phyloP scores from a whole-genome alignment of 2,329 filamentous ascomycete genomes.

The Didymella lethalis region DNA sequence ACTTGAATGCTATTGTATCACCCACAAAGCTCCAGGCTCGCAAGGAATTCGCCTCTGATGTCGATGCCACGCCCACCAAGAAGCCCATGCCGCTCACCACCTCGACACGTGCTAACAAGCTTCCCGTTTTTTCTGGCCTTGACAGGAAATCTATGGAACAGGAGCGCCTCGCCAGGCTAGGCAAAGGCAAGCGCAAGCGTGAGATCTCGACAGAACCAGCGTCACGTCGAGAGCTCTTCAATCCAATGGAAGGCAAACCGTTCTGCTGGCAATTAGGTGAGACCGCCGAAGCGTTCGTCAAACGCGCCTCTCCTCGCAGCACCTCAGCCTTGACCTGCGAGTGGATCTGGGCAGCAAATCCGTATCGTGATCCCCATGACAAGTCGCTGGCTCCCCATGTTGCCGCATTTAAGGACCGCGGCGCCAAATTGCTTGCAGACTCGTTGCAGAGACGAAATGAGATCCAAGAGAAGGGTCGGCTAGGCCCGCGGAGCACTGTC shows the following conservation, averaged over 20 bases:
- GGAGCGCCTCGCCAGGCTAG: constrained; percentile 20
- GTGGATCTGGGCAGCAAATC: constrained; percentile 80
- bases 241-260: constrained; percentile 64
- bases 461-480: constrained; percentile 60
- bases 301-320: constrained; percentile 71
- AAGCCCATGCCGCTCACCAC: constrained; percentile 13
- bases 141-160: constrained; percentile 28
- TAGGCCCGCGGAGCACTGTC: constrained; percentile 54
- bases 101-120: constrained; percentile 10
- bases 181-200: constrained; percentile 24
- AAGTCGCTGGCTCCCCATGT: constrained; percentile 51
- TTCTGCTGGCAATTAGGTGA: constrained; percentile 71
- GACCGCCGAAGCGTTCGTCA: constrained; percentile 69
- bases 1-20: constrained; percentile 36
- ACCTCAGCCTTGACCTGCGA: constrained; percentile 55
- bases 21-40: constrained; percentile 17
- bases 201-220: constrained; percentile 16
- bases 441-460: constrained; percentile 58
- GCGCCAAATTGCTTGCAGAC: constrained; percentile 61
- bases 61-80: constrained; percentile 16
- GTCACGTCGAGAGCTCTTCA: constrained; percentile 48
- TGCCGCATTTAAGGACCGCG: constrained; percentile 61
- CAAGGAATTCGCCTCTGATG: constrained; percentile 5
- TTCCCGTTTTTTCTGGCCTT: constrained; percentile 10
- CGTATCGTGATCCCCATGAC: constrained; percentile 55